Conservation (phyloP, 306 rosid genomes). For the Casuarina glauca region DNA sequence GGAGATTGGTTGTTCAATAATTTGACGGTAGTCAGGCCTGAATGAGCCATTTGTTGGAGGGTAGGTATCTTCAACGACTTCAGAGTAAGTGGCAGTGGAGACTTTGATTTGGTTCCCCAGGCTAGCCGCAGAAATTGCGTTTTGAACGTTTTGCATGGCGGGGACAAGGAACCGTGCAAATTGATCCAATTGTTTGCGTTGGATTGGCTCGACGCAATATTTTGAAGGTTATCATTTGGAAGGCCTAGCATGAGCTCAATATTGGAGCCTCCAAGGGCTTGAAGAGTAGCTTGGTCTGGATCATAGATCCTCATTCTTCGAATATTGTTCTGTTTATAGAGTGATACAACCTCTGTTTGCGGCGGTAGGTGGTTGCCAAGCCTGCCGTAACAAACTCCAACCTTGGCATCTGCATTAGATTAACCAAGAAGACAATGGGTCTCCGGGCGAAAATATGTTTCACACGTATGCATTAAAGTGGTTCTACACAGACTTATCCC, state of each 20-base stretch:
- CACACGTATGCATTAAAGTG: too few species aligned
- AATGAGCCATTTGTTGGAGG: slow-evolving; percentile 51
- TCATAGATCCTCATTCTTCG: slow-evolving; percentile 38
- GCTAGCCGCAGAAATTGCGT: slow-evolving; percentile 25
- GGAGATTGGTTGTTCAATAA: slow-evolving; percentile 33
- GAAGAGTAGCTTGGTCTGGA: slow-evolving; percentile 28
- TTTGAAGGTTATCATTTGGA: slow-evolving; percentile 6
- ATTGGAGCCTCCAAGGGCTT: slow-evolving; percentile 49
- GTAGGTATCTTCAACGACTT: slow-evolving; percentile 27
- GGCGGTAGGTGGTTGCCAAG: too few species aligned
- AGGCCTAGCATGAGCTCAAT: slow-evolving; percentile 34
- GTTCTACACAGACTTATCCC: too few species aligned
- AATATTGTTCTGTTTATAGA: slow-evolving; percentile 16
- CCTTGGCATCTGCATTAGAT: too few species aligned
- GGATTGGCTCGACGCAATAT: slow-evolving; percentile 21
- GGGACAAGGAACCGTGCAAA: slow-evolving; percentile 31
- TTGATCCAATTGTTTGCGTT: slow-evolving; percentile 29
- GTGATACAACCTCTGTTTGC: too few species aligned
- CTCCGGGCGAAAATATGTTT: too few species aligned
- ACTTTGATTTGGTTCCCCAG: slow-evolving; percentile 34
- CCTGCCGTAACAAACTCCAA: too few species aligned
- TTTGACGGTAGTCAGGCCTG: background rate
- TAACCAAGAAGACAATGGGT: too few species aligned
- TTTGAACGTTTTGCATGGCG: slow-evolving; percentile 47
- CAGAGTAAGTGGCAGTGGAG: slow-evolving; percentile 34